Base-by-base conservation (phyloP, 306 rosid species). In the Cucumis sativus region DNA sequence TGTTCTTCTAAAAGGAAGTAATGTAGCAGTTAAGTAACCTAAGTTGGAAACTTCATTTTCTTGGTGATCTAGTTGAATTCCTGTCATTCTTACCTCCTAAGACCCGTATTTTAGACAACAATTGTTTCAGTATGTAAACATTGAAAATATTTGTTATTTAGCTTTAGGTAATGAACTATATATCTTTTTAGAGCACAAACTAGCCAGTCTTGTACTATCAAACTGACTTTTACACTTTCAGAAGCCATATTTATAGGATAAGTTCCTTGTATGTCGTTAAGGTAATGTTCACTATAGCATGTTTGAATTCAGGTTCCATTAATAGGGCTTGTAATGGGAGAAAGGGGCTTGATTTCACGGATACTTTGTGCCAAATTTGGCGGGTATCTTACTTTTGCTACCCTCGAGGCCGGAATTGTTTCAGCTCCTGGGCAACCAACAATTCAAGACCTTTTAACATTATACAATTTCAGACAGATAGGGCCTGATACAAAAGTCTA, bases 391-490 rank as follows among this genome's bases (percentile, higher is more conserved):
- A 87, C 93, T 2, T 89, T 91, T 79, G 96, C 86, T 68, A 81
- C 90, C 21, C 78, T 86, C 47, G 87, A 87, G 80, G 81, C 30
- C 0, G 93, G 91, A 10, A 68, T 63, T 3, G 37, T 79, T 67
- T 88, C 96, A 62, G 89, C 91, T 70, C 85, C 87, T 1, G 90
- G 90, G n/a, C 93, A 91, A 69, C 93, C 91, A 39, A 86, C 85
- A 55, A 77, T 89, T 17, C 77, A 12, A 68, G 96, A 91, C 23
- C 75, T 89, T 59, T 74, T 91, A 83, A 88, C 84, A 54, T 86
- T 89, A 49, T 89, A 89, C 88, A 91, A 89, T 78, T 89, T 91
- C 75, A 86, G 92, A 83, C 85, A 64, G 40, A 80, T 91, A 55
- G 88, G 89, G 37, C 75, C 84, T 2, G 87, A 78, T 76, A 89